Evolutionary conservation across 2,329 filamentous ascomycete species (phyloP).

Genomic region (Pseudohalonectria lignicola): DNA sequence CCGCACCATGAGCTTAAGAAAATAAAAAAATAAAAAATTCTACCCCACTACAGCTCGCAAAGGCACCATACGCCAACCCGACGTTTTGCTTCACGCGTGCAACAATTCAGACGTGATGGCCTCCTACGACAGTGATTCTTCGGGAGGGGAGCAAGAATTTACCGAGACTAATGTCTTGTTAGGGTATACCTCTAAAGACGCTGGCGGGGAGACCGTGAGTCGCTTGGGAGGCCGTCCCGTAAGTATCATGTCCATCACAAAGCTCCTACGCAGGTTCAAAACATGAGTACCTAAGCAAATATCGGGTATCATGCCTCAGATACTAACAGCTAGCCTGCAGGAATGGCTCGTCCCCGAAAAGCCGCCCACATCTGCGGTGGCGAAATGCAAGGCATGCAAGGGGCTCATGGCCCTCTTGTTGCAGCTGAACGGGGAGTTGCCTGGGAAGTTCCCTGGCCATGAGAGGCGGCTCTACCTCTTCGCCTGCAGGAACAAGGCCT

Average conservation of each 20-base stretch:
- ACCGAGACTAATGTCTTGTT: conserved; percentile 81
- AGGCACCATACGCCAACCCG: conserved; percentile 9
- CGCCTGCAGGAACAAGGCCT: conserved; percentile 65
- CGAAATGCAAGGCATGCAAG: conserved; percentile 81
- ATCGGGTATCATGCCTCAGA: no score
- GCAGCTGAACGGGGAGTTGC: conserved; percentile 84
- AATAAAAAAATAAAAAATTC: conserved; percentile 1
- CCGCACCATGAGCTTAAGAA: no score
- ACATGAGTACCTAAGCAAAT: no score
- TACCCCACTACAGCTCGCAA: conserved; percentile 4
- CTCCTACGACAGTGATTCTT: conserved; percentile 80
- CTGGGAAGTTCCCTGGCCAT: conserved; percentile 75
- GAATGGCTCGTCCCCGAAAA: conserved; percentile 70
- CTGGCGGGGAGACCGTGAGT: conserved; percentile 72
- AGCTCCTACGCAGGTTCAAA: neutral
- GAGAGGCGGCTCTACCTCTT: conserved; percentile 84
- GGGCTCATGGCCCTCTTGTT: conserved; percentile 73
- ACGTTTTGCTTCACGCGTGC: no score
- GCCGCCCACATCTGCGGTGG: conserved; percentile 64
- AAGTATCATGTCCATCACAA: conserved; percentile 30
- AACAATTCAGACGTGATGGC: conserved; percentile 52
- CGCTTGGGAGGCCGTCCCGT: conserved; percentile 82
- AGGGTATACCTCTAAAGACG: conserved; percentile 75
- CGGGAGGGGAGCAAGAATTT: conserved; percentile 56
- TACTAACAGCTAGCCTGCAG: no score